Percentiles rank a stretch among this genome's conserved stretches.
phyloP scores from a whole-genome alignment of 2,329 filamentous ascomycete species.

The Pyrenochaeta sp. region DNA sequence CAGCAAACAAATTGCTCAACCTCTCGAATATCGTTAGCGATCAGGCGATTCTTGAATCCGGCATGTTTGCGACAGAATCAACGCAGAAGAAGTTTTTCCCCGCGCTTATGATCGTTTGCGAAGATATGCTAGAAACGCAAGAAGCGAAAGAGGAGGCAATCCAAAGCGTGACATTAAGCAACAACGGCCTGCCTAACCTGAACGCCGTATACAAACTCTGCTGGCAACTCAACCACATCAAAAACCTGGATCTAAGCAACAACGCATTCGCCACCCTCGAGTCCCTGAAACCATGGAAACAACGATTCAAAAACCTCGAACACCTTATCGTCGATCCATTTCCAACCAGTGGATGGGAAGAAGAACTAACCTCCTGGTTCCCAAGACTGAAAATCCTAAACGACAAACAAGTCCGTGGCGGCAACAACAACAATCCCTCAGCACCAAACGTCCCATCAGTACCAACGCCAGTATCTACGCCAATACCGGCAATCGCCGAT shows the following conservation, averaged over 20 bases:
- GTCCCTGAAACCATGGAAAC: conserved; percentile 77
- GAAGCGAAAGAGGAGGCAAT: conserved; percentile 80
- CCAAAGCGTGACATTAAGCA: conserved; percentile 80
- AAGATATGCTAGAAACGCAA: conserved; percentile 75
- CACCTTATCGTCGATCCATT: conserved; percentile 73
- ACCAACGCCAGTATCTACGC: conserved; percentile 6
- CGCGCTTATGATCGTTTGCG: conserved; percentile 86
- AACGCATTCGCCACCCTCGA: conserved; percentile 78
- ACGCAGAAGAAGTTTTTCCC: conserved; percentile 89
- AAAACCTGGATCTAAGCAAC: conserved; percentile 86
- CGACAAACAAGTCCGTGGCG: conserved; percentile 74
- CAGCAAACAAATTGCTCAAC: conserved; percentile 77
- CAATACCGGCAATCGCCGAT: conserved; percentile 9
- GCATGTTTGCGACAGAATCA: conserved; percentile 76
- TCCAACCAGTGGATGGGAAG: conserved; percentile 62
- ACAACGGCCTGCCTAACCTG: conserved; percentile 80
- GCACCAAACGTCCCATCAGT: conserved; percentile 7
- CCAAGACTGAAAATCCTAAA: conserved; percentile 82
- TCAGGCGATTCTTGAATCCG: conserved; percentile 73
- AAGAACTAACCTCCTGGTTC: conserved; percentile 81
- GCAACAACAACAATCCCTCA: conserved; percentile 37
- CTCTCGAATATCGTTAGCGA: conserved; percentile 82
- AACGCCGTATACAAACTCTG: conserved; percentile 76
- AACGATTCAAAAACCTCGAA: conserved; percentile 79
- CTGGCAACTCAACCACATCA: conserved; percentile 81